Conservation (phyloP, 768 basidiomycete genomes). For the Omphalotus guepiniiformis region DNA sequence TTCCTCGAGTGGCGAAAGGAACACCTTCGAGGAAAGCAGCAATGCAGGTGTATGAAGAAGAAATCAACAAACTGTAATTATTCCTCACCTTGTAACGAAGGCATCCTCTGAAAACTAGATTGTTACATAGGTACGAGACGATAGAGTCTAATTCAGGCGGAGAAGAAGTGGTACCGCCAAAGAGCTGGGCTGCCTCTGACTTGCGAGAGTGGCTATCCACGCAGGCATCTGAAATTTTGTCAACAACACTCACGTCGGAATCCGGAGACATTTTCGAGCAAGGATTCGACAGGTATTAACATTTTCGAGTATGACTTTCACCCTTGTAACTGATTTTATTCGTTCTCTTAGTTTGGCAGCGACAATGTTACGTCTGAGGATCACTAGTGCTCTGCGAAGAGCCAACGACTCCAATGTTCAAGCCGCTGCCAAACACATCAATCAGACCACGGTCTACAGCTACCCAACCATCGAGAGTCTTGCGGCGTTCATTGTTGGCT, state of each 20-base stretch:
- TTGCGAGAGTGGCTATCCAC: neutral
- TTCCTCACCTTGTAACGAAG: neutral
- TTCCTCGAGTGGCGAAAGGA: conserved; percentile 44
- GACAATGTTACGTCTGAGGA: conserved; percentile 1
- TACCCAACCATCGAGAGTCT: conserved; percentile 4
- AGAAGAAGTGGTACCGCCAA: conserved; percentile 2
- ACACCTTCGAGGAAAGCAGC: conserved; percentile 43
- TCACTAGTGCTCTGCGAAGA: conserved; percentile 1
- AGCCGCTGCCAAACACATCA: neutral
- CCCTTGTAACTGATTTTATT: neutral
- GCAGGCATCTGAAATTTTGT: neutral
- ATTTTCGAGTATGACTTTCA: no score
- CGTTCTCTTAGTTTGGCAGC: neutral
- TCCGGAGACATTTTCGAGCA: conserved; percentile 3
- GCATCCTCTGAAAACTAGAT: neutral
- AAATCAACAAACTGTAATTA: conserved; percentile 43
- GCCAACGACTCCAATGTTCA: neutral
- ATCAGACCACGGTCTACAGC: neutral
- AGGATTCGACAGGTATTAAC: conserved; percentile 4
- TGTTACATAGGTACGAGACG: neutral
- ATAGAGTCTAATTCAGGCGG: conserved; percentile 6
- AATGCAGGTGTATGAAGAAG: conserved; percentile 35
- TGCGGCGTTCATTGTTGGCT: neutral
- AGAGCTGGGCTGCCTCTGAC: neutral
- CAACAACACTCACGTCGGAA: neutral